These are phyloP conservation scores for Camellia oleifera DNA, from an alignment of 179 eudicot genomes.

Conservation along the genomic window DNA sequence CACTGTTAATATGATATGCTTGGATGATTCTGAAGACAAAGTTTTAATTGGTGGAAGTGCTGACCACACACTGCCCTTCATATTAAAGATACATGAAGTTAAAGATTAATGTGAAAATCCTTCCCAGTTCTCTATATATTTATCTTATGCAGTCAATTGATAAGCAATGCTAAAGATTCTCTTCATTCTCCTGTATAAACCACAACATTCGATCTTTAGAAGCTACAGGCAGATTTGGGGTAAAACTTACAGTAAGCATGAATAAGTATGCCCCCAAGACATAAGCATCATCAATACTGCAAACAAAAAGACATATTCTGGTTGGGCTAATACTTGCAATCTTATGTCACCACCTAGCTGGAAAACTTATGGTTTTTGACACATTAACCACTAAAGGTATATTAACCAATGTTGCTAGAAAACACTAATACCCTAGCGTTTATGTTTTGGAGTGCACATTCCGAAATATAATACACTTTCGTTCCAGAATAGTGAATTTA, in stretches of 20 bases:
- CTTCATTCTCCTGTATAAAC: slow-evolving; percentile 1
- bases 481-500: too few relatives aligned
- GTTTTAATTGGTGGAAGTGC: slow-evolving; percentile 72
- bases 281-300: neutral
- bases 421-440: too few relatives aligned
- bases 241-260: neutral
- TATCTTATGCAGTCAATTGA: neutral
- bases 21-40: slow-evolving; percentile 42
- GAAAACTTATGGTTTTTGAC: neutral
- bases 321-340: slow-evolving; percentile 1
- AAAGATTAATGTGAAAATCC: slow-evolving; percentile 17
- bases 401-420: too few relatives aligned
- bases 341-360: neutral
- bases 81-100: slow-evolving; percentile 30
- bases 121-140: neutral
- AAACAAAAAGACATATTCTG: neutral
- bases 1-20: slow-evolving; percentile 63
- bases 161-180: neutral
- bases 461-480: too few relatives aligned
- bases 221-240: neutral
- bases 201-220: neutral
- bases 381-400: neutral
- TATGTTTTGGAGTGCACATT: too few relatives aligned
- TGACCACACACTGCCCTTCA: slow-evolving; percentile 99
- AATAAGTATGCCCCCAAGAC: neutral